phyloP scores from a whole-genome alignment of 345 rosid species.

The Angophora floribunda region DNA sequence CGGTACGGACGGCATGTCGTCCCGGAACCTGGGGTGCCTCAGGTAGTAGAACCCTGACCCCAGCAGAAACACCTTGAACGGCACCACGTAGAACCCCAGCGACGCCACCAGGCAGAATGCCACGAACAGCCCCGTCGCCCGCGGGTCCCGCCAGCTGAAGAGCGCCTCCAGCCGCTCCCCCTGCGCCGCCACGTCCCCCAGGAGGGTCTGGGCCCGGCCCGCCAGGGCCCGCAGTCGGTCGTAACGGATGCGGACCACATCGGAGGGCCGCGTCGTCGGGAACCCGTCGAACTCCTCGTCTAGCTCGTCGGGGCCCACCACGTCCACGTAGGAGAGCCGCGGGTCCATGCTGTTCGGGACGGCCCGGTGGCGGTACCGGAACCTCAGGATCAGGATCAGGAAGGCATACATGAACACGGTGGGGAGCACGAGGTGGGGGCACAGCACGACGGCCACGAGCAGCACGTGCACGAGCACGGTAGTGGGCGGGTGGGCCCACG shows the following conservation, averaged over 20 bases:
- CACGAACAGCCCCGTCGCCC: conserved; percentile 77
- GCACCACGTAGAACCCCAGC: conserved; percentile 56
- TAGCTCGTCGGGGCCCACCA: conserved; percentile 55
- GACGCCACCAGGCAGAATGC: conserved; percentile 60
- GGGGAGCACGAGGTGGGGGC: conserved; percentile 76
- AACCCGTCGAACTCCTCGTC: conserved; percentile 91
- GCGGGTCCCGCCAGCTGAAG: conserved; percentile 79
- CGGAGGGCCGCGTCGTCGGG: conserved; percentile 45
- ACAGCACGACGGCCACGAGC: conserved; percentile 54
- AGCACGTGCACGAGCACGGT: conserved; percentile 58
- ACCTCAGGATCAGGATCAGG: conserved; percentile 39
- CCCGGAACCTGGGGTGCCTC: conserved; percentile 85
- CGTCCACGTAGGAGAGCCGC: conserved; percentile 54
- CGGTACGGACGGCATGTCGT: conserved; percentile 73
- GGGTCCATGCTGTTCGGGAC: conserved; percentile 50
- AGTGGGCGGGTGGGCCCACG: conserved; percentile 68
- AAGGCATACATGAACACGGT: conserved; percentile 82
- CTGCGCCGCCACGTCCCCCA: conserved; percentile 85
- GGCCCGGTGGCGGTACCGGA: conserved; percentile 43
- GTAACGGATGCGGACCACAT: conserved; percentile 53
- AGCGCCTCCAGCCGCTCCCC: conserved; percentile 80
- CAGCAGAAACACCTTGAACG: conserved; percentile 49
- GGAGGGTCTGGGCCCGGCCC: conserved; percentile 61
- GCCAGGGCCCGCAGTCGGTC: conserved; percentile 81
- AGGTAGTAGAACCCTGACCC: conserved; percentile 65